Evolutionary conservation across 805 yeast species (phyloP), one percentile per base, ranked within the genome.

Genomic region (Barnettozyma wickerhamii): DNA sequence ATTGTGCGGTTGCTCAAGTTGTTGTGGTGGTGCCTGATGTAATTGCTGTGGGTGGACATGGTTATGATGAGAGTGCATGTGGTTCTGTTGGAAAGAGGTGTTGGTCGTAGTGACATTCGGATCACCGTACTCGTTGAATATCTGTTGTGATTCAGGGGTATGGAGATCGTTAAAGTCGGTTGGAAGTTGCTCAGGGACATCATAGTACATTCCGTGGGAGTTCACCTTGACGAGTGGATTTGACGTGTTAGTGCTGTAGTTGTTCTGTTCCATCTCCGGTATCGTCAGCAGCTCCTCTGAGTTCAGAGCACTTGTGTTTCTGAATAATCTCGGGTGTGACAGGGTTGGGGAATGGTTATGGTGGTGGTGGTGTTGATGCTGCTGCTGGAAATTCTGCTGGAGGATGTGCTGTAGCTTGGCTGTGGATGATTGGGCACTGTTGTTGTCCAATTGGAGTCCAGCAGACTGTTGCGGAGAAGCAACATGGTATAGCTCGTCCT

Each of bases 401-500:
- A 35, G n/a, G 7, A 26, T 10, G 10, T 35, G 37, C 10, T 35
- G 37, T 4, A 35, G n/a, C n/a, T 35, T 47, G 46, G 35, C 43
- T 51, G 48, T 6, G 34, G 30, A n/a, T 15, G 41, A 13, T 30
- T 38, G 23, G 17, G 37, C 15, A 21, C 37, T n/a, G 18, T 26
- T 29, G 23, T 36, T 44, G 37, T 37, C 40, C 18, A 36, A 23
- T 23, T 21, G 6, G 13, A 19, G n/a, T 15, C 14, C 32, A n/a
- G 32, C 14, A 2, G 32, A 18, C 26, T 37, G 47, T 19, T 30
- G 45, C 29, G 17, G 36, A 17, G 23, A 30, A n/a, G 53, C 56
- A 26, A 52, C 45, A 35, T 68, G 72, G 48, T 75, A 76, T 23
- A 77, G 60, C 45, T 77, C 84, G 41, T 78, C 83, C 46, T 77